Evolutionary conservation across 106 monocot genomes (phyloP).

Genomic region (Chionographis japonica): DNA sequence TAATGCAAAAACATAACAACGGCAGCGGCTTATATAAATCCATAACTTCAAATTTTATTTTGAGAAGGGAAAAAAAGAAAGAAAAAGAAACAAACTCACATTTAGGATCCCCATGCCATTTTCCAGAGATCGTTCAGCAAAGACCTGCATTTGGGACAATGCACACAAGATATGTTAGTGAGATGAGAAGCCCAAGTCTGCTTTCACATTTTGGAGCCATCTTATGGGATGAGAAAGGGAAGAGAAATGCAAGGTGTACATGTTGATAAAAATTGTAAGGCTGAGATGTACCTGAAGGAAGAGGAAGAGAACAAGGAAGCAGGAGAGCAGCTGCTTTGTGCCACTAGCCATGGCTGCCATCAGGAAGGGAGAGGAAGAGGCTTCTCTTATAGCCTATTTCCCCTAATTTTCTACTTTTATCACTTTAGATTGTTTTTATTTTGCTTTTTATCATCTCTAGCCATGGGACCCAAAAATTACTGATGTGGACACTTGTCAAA

Average conservation of each 20-base stretch:
- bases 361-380: background rate
- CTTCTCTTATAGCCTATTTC: constrained; percentile 9
- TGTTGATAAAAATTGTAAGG: background rate
- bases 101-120: constrained; percentile 6
- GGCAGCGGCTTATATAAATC: too few relatives aligned
- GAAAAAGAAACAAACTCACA: constrained; percentile 8
- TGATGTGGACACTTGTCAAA: too few relatives aligned
- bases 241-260: too few relatives aligned
- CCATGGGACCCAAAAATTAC: too few relatives aligned
- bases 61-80: background rate
- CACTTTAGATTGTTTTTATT: background rate
- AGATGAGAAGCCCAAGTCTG: background rate
- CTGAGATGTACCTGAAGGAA: constrained; percentile 20
- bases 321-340: constrained; percentile 6
- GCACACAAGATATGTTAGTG: background rate
- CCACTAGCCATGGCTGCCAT: constrained; percentile 12
- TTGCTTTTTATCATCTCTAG: background rate
- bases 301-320: constrained; percentile 22
- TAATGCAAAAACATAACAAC: too few relatives aligned
- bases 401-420: background rate
- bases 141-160: constrained; percentile 10
- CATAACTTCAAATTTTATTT: too few relatives aligned
- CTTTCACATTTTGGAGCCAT: too few relatives aligned
- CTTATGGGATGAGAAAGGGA: background rate
- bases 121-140: constrained; percentile 20